Evolutionary conservation across 352 stramenopile genomes (phyloP).

Genomic region (Phytophthora niederhauseri): DNA sequence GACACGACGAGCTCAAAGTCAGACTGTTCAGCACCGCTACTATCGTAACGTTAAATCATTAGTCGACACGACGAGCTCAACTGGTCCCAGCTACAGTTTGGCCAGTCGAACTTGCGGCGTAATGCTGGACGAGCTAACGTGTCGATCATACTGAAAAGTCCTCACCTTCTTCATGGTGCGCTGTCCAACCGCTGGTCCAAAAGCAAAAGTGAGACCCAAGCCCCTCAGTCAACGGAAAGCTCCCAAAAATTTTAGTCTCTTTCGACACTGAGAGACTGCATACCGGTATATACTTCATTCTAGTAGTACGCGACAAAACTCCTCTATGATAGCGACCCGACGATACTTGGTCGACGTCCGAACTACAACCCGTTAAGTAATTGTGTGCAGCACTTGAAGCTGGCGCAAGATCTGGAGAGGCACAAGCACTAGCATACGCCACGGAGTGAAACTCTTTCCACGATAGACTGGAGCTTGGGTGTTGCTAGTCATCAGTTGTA

Average conservation of each 20-base stretch:
- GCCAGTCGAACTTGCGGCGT: not conserved
- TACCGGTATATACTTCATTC: no score
- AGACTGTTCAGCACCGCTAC: not conserved
- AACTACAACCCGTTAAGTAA: not conserved
- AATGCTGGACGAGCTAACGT: no score
- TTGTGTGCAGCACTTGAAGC: not conserved
- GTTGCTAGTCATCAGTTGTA: not conserved
- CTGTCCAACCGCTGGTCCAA: no score
- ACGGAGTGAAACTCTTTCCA: not conserved
- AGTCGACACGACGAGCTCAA: not conserved
- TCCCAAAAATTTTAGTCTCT: no score
- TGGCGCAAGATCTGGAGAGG: not conserved
- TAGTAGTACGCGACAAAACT: not conserved
- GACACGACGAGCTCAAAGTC: not conserved
- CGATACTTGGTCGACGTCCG: not conserved
- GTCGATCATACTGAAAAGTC: no score
- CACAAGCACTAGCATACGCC: not conserved
- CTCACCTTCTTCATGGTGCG: no score
- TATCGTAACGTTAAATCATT: no score
- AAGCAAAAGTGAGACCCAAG: no score
- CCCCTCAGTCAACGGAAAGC: no score
- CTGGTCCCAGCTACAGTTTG: not conserved
- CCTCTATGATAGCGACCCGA: no score
- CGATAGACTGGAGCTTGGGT: not conserved
- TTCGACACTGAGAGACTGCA: no score